Base-by-base conservation (phyloP, 1,284 basidiomycete species). In the Apiotrichum gamsii region DNA sequence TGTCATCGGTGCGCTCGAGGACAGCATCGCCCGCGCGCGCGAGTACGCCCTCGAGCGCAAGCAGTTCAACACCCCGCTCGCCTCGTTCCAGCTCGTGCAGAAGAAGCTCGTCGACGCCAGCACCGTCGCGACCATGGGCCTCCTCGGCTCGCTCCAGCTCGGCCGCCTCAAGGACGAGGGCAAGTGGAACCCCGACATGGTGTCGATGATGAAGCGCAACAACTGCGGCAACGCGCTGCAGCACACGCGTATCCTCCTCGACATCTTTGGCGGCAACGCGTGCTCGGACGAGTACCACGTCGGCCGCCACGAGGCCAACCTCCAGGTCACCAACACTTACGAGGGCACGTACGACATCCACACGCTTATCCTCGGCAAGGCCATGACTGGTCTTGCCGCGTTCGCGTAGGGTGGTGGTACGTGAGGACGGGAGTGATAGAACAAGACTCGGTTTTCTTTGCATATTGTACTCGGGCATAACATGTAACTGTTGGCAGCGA, bases 71-170 rank as follows among this genome's bases (percentile, higher is more conserved):
- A 82, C 86, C 25, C 90, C 91, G 0, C 78, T 97, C 4, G 91
- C 89, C 1, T 87, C 85, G 3, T 98, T 95, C 81, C 93, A 98
- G 72, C 81, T 93, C 16, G 80, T 97, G 16, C 94, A 97, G 72
- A 93, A 94, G 80, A 98, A 97, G 73, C 78, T 98, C 18, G 90
- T 86, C 2, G 91, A 96, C 58, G 93, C 93, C 13, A 83, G 87
- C 55, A 88, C 85, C 1, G 89, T 93, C 61, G 81, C 83, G 14
- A 80, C 84, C 0, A 75, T 95, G 14, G 90, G 90, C 15, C 75
- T 93, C 14, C 78, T 85, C 19, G 88, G 86, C 5, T 84, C 82
- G 45, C 61, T 78, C 18, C 76, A 93, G 73, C 84, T 97, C 4
- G 93, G 91, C 2, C 76, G 90, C 24, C 76, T 95, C 54, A 96